Percentiles rank a stretch among this genome's conserved stretches.
Conservation (phyloP, 1,284 basidiomycete genomes). For the Irpex lacteus region DNA sequence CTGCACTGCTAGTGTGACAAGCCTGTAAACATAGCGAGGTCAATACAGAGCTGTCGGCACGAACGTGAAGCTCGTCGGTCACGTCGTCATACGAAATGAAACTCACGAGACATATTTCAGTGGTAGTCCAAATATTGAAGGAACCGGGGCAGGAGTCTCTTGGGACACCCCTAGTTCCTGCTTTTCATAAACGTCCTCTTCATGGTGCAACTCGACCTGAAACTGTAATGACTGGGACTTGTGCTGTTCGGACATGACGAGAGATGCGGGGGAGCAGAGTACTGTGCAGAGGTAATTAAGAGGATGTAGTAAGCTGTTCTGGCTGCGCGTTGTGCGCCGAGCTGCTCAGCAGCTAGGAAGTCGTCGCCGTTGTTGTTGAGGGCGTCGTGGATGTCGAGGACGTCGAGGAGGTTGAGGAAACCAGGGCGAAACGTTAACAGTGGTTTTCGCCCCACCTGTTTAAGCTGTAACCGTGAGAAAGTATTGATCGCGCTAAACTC, state of each 20-base stretch:
- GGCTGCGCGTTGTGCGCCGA: conserved; percentile 16
- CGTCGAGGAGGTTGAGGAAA: not conserved
- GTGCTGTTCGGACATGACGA: conserved; percentile 30
- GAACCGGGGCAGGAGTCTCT: conserved; percentile 35
- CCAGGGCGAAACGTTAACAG: not conserved
- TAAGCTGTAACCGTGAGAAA: conserved; percentile 5
- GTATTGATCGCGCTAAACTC: not conserved
- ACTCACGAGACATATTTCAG: conserved; percentile 82
- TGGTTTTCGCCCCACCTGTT: not conserved
- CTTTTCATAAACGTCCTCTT: conserved; percentile 39
- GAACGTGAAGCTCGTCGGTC: not conserved
- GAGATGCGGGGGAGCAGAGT: conserved; percentile 10
- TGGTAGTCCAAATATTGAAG: conserved; percentile 66
- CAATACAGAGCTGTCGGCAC: conserved; percentile 3
- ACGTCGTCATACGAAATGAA: conserved; percentile 5
- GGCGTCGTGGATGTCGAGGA: not conserved
- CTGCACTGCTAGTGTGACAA: conserved; percentile 90
- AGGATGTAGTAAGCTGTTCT: conserved; percentile 11
- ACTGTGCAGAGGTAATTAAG: conserved; percentile 22
- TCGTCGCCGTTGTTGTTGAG: not conserved
- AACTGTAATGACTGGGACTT: conserved; percentile 23
- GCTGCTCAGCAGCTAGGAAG: conserved; percentile 29
- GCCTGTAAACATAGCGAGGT: conserved; percentile 39
- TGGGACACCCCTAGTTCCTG: conserved; percentile 44
- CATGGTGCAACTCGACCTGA: conserved; percentile 20